These are phyloP conservation scores for Setaria viridis DNA, from an alignment of 202 grass and related monocot genomes.

Conservation along the genomic window DNA sequence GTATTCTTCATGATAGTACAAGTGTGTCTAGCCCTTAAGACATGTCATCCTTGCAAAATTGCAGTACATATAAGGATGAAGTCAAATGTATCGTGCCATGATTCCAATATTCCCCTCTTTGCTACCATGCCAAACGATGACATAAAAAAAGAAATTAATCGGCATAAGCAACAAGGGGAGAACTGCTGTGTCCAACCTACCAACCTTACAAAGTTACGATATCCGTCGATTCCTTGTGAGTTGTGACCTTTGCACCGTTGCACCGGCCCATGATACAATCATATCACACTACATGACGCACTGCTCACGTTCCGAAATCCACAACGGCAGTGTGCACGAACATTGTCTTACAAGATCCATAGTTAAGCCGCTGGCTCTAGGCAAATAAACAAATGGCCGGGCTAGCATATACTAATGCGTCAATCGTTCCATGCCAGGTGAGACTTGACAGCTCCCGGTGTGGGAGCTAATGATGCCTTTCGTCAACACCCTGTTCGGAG, in stretches of 20 bases:
- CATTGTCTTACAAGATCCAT: neutral
- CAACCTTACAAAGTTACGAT: neutral
- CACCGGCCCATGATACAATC: neutral
- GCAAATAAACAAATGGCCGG: neutral
- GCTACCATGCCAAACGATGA: neutral
- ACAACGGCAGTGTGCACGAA: neutral
- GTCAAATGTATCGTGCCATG: neutral
- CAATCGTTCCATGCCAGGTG: constrained; percentile 13
- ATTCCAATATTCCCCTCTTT: neutral
- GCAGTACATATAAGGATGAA: neutral
- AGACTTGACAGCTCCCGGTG: constrained; percentile 34
- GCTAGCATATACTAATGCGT: neutral
- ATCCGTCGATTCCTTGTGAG: neutral
- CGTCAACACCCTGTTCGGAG: constrained; percentile 25
- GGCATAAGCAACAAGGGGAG: neutral
- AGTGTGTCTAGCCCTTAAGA: neutral
- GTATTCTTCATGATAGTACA: too few species aligned
- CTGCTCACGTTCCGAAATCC: neutral
- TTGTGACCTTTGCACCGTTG: neutral
- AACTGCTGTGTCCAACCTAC: neutral
- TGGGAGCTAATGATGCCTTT: neutral
- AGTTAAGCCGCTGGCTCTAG: neutral
- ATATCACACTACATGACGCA: neutral
- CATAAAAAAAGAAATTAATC: neutral
- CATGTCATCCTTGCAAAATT: neutral